phyloP scores from a whole-genome alignment of 1,284 basidiomycete genomes.

The Sanghuangporus sanghuang region DNA sequence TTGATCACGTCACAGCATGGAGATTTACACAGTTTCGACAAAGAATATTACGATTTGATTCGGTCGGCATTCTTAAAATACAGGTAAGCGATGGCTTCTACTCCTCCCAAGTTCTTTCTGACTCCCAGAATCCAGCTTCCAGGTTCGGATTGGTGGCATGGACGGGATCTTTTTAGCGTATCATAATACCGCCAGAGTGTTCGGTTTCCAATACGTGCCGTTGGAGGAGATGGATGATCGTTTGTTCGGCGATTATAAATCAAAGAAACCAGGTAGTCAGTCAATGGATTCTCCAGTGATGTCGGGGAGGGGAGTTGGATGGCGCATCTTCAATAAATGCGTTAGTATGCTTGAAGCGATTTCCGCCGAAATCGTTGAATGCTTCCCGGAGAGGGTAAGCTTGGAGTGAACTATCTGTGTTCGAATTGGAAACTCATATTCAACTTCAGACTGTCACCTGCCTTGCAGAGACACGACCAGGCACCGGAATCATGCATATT shows the following conservation, averaged over 20 bases:
- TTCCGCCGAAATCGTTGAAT: constrained; percentile 51
- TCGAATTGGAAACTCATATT: background rate
- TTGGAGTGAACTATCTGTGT: background rate
- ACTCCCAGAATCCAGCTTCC: constrained; percentile 59
- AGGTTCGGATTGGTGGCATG: constrained; percentile 96
- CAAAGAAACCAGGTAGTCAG: background rate
- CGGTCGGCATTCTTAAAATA: constrained; percentile 95
- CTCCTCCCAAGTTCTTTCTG: background rate
- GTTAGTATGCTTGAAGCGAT: constrained; percentile 72
- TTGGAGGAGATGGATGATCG: constrained; percentile 84
- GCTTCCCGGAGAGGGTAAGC: constrained; percentile 66
- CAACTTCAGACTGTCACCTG: constrained; percentile 47
- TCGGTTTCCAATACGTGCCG: constrained; percentile 94
- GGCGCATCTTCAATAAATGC: constrained; percentile 75
- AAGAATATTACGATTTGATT: constrained; percentile 90
- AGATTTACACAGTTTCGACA: constrained; percentile 71
- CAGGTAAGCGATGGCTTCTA: constrained; percentile 41
- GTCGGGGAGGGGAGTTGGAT: constrained; percentile 49
- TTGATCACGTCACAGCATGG: constrained; percentile 63
- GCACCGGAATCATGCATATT: constrained; percentile 43
- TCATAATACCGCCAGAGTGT: constrained; percentile 86
- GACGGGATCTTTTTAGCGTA: constrained; percentile 95
- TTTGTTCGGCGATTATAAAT: constrained; percentile 61
- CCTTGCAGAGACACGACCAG: constrained; percentile 50
- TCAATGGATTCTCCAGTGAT: constrained; percentile 7